A percentile compares a stretch with the other conserved stretches of the same genome.
These are phyloP conservation scores for Sporisorium exsertum DNA, from an alignment of 1,284 basidiomycete species.

Conservation along the genomic window DNA sequence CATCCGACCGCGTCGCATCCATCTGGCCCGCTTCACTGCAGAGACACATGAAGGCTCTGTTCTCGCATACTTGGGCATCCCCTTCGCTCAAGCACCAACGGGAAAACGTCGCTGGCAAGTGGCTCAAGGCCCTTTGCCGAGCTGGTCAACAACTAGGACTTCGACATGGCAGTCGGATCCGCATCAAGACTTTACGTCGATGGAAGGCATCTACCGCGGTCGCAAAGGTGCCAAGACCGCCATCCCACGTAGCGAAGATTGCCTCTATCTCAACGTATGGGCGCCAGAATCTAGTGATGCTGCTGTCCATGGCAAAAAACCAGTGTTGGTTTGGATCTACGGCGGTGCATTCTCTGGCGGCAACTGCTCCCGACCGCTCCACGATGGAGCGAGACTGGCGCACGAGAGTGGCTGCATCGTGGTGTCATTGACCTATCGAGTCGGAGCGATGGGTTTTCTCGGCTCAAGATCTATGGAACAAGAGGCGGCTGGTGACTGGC, in stretches of 20 bases:
- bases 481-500: slow-evolving; percentile 31
- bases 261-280: slow-evolving; percentile 72
- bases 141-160: slow-evolving; percentile 13
- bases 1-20: slow-evolving; percentile 42
- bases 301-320: slow-evolving; percentile 65
- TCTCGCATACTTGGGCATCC: slow-evolving; percentile 77
- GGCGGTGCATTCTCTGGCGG: slow-evolving; percentile 72
- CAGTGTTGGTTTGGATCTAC: slow-evolving; percentile 73
- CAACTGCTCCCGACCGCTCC: slow-evolving; percentile 46
- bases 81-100: slow-evolving; percentile 76
- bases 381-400: slow-evolving; percentile 34
- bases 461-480: slow-evolving; percentile 71
- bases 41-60: slow-evolving; percentile 56
- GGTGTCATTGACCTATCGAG: slow-evolving; percentile 72
- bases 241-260: slow-evolving; percentile 72
- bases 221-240: slow-evolving; percentile 25
- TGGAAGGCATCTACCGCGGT: slow-evolving; percentile 40
- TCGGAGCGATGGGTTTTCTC: slow-evolving; percentile 72
- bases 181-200: slow-evolving; percentile 38
- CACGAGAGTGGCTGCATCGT: slow-evolving; percentile 69
- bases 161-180: slow-evolving; percentile 45
- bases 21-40: slow-evolving; percentile 28
- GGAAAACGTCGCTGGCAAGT: slow-evolving; percentile 75
- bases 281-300: slow-evolving; percentile 12
- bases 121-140: slow-evolving; percentile 69